Percentiles rank a stretch among this genome's conserved stretches.
phyloP scores from a whole-genome alignment of 495 filamentous ascomycete genomes.

The Daldinia childiae region DNA sequence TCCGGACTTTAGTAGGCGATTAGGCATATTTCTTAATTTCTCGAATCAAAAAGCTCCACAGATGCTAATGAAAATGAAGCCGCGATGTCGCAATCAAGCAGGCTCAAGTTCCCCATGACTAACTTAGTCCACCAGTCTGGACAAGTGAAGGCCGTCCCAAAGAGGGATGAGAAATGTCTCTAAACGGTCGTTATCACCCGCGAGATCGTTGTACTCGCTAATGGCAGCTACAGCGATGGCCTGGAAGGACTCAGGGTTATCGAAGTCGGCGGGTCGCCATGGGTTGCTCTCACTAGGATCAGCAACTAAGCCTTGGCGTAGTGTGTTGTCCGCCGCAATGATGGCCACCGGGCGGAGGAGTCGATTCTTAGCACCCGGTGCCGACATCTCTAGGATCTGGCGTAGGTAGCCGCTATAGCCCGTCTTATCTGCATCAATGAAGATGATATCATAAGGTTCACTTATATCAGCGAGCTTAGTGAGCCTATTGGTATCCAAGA shows the following conservation, averaged over 20 bases:
- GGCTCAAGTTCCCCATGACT: neutral
- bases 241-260: neutral
- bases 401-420: conserved; percentile 48
- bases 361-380: conserved; percentile 36
- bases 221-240: conserved; percentile 26
- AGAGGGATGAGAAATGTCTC: conserved; percentile 50
- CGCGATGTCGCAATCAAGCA: neutral
- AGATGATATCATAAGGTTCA: conserved; percentile 53
- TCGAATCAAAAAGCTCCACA: neutral
- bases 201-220: conserved; percentile 44
- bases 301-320: conserved; percentile 49
- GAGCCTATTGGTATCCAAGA: conserved; percentile 27
- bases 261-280: conserved; percentile 18
- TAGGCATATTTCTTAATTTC: neutral
- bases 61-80: neutral
- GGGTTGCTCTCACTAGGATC: conserved; percentile 48
- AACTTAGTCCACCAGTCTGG: conserved; percentile 45
- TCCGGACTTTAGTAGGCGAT: neutral
- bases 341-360: conserved; percentile 48
- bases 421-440: conserved; percentile 54
- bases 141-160: conserved; percentile 48
- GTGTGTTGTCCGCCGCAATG: conserved; percentile 51
- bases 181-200: conserved; percentile 36
- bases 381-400: conserved; percentile 43
- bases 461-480: conserved; percentile 37